Percentiles rank a stretch among this genome's conserved stretches.
Evolutionary conservation across 176 grass and related monocot genomes (phyloP).

Genomic region (Secale cereale): DNA sequence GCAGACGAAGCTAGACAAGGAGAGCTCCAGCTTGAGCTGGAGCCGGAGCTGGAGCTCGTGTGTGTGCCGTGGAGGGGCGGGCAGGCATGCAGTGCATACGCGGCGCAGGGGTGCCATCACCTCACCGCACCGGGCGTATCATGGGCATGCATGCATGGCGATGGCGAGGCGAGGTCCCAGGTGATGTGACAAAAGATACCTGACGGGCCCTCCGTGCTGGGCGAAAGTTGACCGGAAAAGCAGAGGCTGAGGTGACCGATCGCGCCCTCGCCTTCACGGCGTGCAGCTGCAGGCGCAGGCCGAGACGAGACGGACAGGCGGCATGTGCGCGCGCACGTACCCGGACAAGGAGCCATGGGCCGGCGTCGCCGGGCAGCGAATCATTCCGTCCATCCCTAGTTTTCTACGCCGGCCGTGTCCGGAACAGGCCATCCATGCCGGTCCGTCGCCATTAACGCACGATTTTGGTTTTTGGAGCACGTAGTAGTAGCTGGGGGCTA

Average conservation of each 20-base stretch:
- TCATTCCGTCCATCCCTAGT: not conserved
- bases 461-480: not conserved
- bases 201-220: conserved; percentile 8
- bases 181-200: conserved; percentile 58
- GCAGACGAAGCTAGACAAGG: too few relatives aligned
- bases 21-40: not conserved
- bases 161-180: conserved; percentile 19
- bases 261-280: not conserved
- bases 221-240: conserved; percentile 50
- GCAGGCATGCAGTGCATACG: not conserved
- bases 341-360: not conserved
- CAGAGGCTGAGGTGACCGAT: conserved; percentile 38
- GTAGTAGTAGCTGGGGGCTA: not conserved
- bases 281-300: not conserved
- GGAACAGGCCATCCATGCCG: not conserved
- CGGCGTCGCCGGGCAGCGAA: not conserved
- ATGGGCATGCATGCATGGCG: conserved; percentile 3
- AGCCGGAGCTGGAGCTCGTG: conserved; percentile 6
- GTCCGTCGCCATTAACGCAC: not conserved
- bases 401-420: not conserved
- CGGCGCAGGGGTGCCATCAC: not conserved
- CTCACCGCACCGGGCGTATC: not conserved
- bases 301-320: not conserved
- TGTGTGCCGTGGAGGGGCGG: not conserved
- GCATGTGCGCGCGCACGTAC: conserved; percentile 26